These are phyloP conservation scores for Penicillium sp. DNA, from an alignment of 2,329 filamentous ascomycete genomes.

Conservation along the genomic window DNA sequence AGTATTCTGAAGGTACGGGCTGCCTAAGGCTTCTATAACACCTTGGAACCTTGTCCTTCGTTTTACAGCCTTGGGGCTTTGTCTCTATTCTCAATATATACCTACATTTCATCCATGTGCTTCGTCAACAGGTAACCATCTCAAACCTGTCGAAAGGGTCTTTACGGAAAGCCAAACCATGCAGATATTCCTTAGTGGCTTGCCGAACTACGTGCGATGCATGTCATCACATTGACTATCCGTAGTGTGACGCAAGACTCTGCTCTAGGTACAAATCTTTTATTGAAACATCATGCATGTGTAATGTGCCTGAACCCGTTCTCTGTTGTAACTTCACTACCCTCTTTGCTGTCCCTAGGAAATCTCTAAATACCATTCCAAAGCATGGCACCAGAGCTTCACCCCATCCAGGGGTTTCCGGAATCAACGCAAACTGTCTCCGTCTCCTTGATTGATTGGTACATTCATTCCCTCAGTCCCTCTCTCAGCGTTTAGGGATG, in stretches of 20 bases:
- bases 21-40: not conserved
- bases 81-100: too few species aligned
- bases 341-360: not conserved
- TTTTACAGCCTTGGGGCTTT: too few species aligned
- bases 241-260: not conserved
- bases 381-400: not conserved
- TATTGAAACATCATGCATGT: not conserved
- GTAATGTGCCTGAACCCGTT: not conserved
- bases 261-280: not conserved
- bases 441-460: not conserved
- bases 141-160: too few species aligned
- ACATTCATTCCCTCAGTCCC: not conserved
- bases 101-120: too few species aligned
- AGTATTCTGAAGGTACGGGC: not conserved
- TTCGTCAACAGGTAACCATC: too few species aligned
- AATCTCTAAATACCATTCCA: not conserved
- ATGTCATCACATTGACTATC: not conserved
- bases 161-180: too few species aligned
- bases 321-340: not conserved
- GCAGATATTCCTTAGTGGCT: too few species aligned
- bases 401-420: not conserved
- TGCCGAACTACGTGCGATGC: too few species aligned
- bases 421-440: not conserved
- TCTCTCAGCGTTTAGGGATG: not conserved
- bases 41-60: too few species aligned